These are phyloP conservation scores for Talaromyces funiculosus DNA, from an alignment of 2,329 filamentous ascomycete species.

Conservation along the genomic window DNA sequence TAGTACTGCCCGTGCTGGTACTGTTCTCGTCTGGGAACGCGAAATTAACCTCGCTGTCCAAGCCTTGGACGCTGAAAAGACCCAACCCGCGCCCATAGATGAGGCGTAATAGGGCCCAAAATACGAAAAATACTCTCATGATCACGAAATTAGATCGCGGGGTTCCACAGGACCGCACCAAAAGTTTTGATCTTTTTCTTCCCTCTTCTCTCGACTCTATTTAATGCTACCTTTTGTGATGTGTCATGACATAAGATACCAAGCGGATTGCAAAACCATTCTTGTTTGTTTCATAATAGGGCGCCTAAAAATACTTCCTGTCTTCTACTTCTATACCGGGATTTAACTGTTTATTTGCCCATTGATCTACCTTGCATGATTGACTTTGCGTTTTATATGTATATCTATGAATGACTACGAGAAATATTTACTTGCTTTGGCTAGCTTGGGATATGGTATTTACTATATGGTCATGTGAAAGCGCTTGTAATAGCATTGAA, in stretches of 20 bases:
- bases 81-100: conserved; percentile 2
- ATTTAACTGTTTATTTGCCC: neutral
- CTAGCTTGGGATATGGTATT: neutral
- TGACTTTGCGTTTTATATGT: neutral
- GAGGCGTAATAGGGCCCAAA: neutral
- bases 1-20: conserved; percentile 80
- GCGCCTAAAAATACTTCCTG: neutral
- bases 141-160: neutral
- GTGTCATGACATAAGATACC: conserved; percentile 9
- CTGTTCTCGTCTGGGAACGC: conserved; percentile 74
- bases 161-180: conserved; percentile 1
- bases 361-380: neutral
- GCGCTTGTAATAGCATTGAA: neutral
- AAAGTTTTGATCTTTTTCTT: conserved; percentile 7
- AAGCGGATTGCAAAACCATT: neutral
- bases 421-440: neutral
- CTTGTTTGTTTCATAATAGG: neutral
- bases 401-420: neutral
- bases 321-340: neutral
- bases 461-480: neutral
- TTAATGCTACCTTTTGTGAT: neutral
- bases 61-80: conserved; percentile 51
- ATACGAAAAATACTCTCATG: neutral
- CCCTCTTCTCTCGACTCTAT: neutral
- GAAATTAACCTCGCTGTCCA: conserved; percentile 68